Percentiles rank a stretch among this genome's conserved stretches.
Conservation (phyloP, 371 early-diverging fungal genomes). For the Saksenaea vasiformis region DNA sequence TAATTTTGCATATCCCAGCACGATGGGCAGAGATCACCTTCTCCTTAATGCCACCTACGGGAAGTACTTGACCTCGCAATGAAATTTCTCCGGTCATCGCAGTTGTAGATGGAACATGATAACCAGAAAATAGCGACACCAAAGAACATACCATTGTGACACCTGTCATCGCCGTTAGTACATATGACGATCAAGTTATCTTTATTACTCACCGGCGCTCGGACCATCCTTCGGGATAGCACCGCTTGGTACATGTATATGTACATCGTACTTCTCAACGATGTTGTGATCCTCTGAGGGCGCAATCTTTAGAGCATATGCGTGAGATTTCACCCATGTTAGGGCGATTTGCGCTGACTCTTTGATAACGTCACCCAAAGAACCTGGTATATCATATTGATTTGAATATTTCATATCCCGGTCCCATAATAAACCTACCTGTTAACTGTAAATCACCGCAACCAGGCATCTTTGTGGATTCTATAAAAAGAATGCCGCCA, state of each 20-base stretch:
- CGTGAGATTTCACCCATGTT: slow-evolving; percentile 80
- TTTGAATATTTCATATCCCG: not conserved
- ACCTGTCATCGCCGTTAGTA: slow-evolving; percentile 18
- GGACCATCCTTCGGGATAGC: slow-evolving; percentile 88
- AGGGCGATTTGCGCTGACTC: slow-evolving; percentile 83
- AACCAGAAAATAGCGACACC: slow-evolving; percentile 71
- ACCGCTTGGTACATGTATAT: slow-evolving; percentile 85
- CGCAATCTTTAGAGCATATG: slow-evolving; percentile 55
- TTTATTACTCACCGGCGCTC: slow-evolving; percentile 34
- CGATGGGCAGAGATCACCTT: slow-evolving; percentile 85
- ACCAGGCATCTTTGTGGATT: slow-evolving; percentile 77
- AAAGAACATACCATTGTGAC: slow-evolving; percentile 77
- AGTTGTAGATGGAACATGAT: slow-evolving; percentile 51
- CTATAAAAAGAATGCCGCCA: slow-evolving; percentile 81
- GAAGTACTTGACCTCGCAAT: slow-evolving; percentile 76
- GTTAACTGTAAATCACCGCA: slow-evolving; percentile 71
- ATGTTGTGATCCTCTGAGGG: slow-evolving; percentile 25
- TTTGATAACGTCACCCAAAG: slow-evolving; percentile 84
- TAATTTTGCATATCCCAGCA: slow-evolving; percentile 65
- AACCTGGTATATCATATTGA: slow-evolving; percentile 43
- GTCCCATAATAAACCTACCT: slow-evolving; percentile 11
- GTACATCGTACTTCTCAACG: slow-evolving; percentile 63
- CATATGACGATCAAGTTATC: slow-evolving; percentile 22
- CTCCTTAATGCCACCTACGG: slow-evolving; percentile 88
- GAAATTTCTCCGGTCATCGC: slow-evolving; percentile 91